phyloP scores from a whole-genome alignment of 306 rosid genomes.

The Boehmeria nivea region DNA sequence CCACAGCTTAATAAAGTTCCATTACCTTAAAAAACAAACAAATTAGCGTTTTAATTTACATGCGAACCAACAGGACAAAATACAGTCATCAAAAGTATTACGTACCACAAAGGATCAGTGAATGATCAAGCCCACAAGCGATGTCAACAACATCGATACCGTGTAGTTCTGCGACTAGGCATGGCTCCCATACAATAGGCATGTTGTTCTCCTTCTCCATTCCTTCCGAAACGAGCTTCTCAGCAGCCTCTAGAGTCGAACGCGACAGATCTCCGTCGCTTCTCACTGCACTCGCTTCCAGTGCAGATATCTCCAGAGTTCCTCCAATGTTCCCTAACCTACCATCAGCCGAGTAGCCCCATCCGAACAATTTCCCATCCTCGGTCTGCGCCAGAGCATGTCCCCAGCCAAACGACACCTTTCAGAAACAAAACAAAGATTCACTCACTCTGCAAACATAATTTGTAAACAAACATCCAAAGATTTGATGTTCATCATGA shows the following conservation, averaged over 20 bases:
- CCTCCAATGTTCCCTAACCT: slow-evolving; percentile 66
- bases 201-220: slow-evolving; percentile 64
- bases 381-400: slow-evolving; percentile 73
- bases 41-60: too few species aligned
- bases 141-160: slow-evolving; percentile 63
- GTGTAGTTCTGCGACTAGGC: slow-evolving; percentile 49
- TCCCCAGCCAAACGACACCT: slow-evolving; percentile 97
- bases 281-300: slow-evolving; percentile 28
- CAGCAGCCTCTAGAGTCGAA: slow-evolving; percentile 51
- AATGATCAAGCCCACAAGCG: slow-evolving; percentile 92
- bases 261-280: slow-evolving; percentile 23
- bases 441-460: neutral
- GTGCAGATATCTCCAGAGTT: slow-evolving; percentile 45
- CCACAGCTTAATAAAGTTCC: slow-evolving; percentile 74
- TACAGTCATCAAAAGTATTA: too few species aligned
- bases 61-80: too few species aligned
- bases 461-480: too few species aligned
- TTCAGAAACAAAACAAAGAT: slow-evolving; percentile 3
- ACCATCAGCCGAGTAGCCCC: slow-evolving; percentile 90
- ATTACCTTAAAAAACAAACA: slow-evolving; percentile 36
- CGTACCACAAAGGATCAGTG: slow-evolving; percentile 75
- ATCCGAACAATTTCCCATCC: slow-evolving; percentile 83
- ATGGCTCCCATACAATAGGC: slow-evolving; percentile 86
- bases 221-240: slow-evolving; percentile 60
- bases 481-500: too few species aligned